A percentile compares a stretch with the other conserved stretches of the same genome.
Evolutionary conservation across 164 flowering plant genomes (phyloP).

Genomic region (Nelumbo lutea): DNA sequence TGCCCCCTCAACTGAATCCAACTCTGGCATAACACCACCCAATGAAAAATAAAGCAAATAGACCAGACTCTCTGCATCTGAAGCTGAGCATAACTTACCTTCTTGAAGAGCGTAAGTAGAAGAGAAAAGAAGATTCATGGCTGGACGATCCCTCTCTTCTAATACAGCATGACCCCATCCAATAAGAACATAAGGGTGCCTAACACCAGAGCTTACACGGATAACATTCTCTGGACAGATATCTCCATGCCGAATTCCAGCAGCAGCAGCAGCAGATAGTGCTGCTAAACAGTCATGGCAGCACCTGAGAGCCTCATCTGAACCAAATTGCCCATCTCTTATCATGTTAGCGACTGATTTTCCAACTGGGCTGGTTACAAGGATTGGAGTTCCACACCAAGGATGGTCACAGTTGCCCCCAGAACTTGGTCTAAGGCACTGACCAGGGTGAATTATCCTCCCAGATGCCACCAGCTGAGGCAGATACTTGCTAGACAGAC

Average conservation of each 20-base stretch:
- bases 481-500: constrained; percentile 64
- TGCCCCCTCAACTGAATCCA: constrained; percentile 88
- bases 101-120: constrained; percentile 84
- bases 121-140: constrained; percentile 80
- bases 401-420: constrained; percentile 77
- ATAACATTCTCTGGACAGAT: constrained; percentile 74
- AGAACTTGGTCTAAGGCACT: constrained; percentile 50
- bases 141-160: constrained; percentile 87
- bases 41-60: constrained; percentile 61
- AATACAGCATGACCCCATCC: constrained; percentile 93
- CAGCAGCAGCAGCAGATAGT: constrained; percentile 50
- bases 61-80: constrained; percentile 90
- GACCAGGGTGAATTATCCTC: constrained; percentile 74
- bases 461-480: constrained; percentile 80
- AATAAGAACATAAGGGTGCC: constrained; percentile 55
- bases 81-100: constrained; percentile 87
- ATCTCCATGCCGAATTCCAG: constrained; percentile 79
- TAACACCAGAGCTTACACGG: constrained; percentile 40
- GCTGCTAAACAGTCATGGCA: constrained; percentile 86
- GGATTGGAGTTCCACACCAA: constrained; percentile 89
- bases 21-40: constrained; percentile 60
- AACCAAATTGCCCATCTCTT: constrained; percentile 42
- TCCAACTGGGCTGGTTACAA: constrained; percentile 76
- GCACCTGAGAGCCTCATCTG: constrained; percentile 64
- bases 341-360: constrained; percentile 52